A percentile compares a stretch with the other conserved stretches of the same genome.
These are phyloP conservation scores for Phytophthora cryptogea DNA, from an alignment of 352 stramenopile species.

Conservation along the genomic window DNA sequence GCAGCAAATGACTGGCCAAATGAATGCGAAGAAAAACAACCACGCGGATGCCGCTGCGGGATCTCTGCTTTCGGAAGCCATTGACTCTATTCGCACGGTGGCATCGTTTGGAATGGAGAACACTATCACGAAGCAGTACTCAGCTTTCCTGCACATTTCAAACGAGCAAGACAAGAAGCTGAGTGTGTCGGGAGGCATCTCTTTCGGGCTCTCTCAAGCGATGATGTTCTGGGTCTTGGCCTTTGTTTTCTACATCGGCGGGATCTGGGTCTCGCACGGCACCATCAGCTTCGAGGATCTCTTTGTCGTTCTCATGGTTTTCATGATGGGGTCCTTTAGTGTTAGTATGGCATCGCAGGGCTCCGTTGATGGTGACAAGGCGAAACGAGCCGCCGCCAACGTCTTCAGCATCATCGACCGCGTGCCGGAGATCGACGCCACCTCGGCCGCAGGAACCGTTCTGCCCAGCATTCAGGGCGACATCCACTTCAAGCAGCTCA, in stretches of 20 bases:
- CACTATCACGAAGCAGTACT: conserved; percentile 29
- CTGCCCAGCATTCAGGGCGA: conserved; percentile 47
- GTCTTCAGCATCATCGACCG: conserved; percentile 89
- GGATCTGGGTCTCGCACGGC: conserved; percentile 43
- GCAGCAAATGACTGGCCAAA: conserved; percentile 38
- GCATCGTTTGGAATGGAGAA: conserved; percentile 54
- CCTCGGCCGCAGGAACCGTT: conserved; percentile 15
- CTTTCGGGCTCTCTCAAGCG: conserved; percentile 50
- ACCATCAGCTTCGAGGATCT: conserved; percentile 51
- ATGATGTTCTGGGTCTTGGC: conserved; percentile 53
- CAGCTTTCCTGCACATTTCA: conserved; percentile 31
- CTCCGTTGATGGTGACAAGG: conserved; percentile 54
- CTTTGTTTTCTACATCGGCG: conserved; percentile 67
- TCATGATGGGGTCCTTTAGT: conserved; percentile 52
- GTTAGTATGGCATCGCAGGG: conserved; percentile 61
- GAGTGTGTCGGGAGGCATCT: conserved; percentile 42
- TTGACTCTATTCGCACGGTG: conserved; percentile 63
- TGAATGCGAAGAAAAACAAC: conserved; percentile 51
- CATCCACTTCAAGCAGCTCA: conserved; percentile 83
- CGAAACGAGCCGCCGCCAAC: conserved; percentile 50
- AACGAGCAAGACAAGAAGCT: conserved; percentile 35
- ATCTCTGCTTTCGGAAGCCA: conserved; percentile 45
- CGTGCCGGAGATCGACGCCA: conserved; percentile 43
- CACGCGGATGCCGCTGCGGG: conserved; percentile 42
- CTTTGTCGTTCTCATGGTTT: conserved; percentile 54